phyloP scores from a whole-genome alignment of 2,329 filamentous ascomycete genomes.

The Fusarium mundagurra region DNA sequence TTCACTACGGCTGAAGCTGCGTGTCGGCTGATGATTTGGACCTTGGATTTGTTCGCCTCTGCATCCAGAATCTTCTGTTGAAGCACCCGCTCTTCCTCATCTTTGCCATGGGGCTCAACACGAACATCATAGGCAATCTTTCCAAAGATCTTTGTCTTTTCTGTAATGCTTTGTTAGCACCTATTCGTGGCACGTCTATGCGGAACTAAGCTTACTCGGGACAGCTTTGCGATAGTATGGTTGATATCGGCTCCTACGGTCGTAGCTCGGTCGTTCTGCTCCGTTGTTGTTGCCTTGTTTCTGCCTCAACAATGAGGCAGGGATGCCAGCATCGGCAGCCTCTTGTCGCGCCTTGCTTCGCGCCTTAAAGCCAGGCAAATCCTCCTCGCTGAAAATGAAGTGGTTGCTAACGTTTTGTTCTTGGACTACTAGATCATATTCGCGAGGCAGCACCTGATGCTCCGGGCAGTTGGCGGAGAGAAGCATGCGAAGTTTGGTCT shows the following conservation, averaged over 20 bases:
- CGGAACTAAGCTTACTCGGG: conserved; percentile 67
- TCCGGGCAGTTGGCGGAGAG: conserved; percentile 70
- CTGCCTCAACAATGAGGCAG: conserved; percentile 62
- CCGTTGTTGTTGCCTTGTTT: conserved; percentile 40
- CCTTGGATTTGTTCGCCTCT: conserved; percentile 59
- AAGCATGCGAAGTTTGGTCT: conserved; percentile 67
- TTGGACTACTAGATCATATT: conserved; percentile 82
- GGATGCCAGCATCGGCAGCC: conserved; percentile 67
- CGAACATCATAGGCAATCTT: conserved; percentile 80
- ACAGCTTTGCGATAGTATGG: conserved; percentile 78
- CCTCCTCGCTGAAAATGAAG: conserved; percentile 92
- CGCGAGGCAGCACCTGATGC: conserved; percentile 82
- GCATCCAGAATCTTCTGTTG: conserved; percentile 64
- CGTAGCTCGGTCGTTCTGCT: conserved; percentile 58
- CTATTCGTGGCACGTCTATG: not conserved
- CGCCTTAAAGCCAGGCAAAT: conserved; percentile 69
- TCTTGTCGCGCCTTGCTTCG: conserved; percentile 65
- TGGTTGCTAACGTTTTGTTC: conserved; percentile 78
- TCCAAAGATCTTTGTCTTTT: conserved; percentile 81
- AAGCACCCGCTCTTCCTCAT: conserved; percentile 72
- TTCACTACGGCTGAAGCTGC: conserved; percentile 65
- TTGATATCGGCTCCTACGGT: conserved; percentile 57
- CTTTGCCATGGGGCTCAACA: conserved; percentile 76
- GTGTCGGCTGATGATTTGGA: conserved; percentile 61
- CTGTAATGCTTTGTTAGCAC: conserved; percentile 55